A percentile compares a stretch with the other conserved stretches of the same genome.
Evolutionary conservation across 1,139 yeast species (phyloP).

Genomic region (Pichia cactophila): DNA sequence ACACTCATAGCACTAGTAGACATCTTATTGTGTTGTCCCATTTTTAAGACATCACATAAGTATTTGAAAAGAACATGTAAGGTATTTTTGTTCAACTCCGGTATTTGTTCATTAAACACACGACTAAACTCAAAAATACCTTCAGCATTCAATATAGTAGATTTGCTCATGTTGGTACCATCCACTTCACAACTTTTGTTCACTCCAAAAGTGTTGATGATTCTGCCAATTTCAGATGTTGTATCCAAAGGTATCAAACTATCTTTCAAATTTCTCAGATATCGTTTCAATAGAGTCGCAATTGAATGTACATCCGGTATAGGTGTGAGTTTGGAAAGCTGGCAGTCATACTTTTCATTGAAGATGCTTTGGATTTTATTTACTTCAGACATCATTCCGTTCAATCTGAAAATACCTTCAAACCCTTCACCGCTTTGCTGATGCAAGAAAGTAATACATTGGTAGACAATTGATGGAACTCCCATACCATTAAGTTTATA

Average conservation of each 20-base stretch:
- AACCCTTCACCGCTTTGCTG: conserved; percentile 68
- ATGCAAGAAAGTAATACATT: conserved; percentile 67
- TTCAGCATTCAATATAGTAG: not conserved
- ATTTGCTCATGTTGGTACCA: not conserved
- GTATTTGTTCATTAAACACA: conserved; percentile 22
- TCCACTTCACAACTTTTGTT: conserved; percentile 7
- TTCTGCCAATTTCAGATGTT: conserved; percentile 21
- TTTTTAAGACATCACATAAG: conserved; percentile 55
- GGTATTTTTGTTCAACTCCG: conserved; percentile 50
- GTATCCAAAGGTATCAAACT: conserved; percentile 25
- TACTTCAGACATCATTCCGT: conserved; percentile 82
- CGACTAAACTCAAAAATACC: conserved; percentile 15
- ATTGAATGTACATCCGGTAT: conserved; percentile 30
- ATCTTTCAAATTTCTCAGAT: conserved; percentile 25
- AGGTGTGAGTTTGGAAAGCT: conserved; percentile 33
- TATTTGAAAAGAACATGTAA: conserved; percentile 62
- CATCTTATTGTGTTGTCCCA: conserved; percentile 72
- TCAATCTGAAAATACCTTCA: conserved; percentile 85
- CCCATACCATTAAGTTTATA: conserved; percentile 21
- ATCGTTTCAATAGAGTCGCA: conserved; percentile 29
- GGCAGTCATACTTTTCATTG: conserved; percentile 52
- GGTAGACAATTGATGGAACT: conserved; percentile 71
- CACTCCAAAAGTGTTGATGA: conserved; percentile 16
- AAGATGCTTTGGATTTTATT: conserved; percentile 66
- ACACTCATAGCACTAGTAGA: conserved; percentile 35